Evolutionary conservation across 1,284 basidiomycete species (phyloP).

Genomic region (Cryptococcus jaspeensis): DNA sequence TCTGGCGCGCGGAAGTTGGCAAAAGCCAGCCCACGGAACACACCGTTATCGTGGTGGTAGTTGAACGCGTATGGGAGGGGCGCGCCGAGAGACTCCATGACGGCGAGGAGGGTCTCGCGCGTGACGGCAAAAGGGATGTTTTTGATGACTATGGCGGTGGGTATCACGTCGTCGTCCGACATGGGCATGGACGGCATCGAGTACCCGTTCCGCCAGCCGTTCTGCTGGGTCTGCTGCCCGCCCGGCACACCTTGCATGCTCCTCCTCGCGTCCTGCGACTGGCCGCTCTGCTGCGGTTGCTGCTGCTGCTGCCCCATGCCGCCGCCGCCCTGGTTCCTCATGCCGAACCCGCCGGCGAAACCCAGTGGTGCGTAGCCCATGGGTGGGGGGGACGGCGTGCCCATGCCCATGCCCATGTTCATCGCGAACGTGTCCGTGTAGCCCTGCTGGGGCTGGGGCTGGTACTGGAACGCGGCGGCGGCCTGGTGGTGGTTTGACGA

Average conservation of each 20-base stretch:
- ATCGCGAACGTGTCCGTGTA: slow-evolving; percentile 17
- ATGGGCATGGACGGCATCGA: slow-evolving; percentile 17
- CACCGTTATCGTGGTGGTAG: slow-evolving; percentile 92
- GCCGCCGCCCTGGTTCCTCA: too few species aligned
- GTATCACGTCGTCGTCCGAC: slow-evolving; percentile 82
- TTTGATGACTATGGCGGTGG: slow-evolving; percentile 99
- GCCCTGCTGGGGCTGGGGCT: slow-evolving; percentile 5
- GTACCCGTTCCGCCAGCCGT: slow-evolving; percentile 28
- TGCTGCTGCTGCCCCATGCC: neutral
- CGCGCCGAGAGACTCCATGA: slow-evolving; percentile 92
- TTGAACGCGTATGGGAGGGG: slow-evolving; percentile 99
- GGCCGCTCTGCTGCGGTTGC: neutral
- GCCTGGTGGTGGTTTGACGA: slow-evolving; percentile 22
- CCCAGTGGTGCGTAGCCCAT: slow-evolving; percentile 17
- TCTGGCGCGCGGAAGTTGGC: slow-evolving; percentile 91
- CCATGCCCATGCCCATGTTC: slow-evolving; percentile 23
- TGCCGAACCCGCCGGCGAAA: neutral
- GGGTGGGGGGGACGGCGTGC: slow-evolving; percentile 43
- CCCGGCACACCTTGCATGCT: too few species aligned
- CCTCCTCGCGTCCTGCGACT: too few species aligned
- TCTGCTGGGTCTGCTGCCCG: neutral
- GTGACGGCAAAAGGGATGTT: slow-evolving; percentile 99
- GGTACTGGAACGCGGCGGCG: slow-evolving; percentile 7
- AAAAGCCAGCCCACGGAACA: slow-evolving; percentile 96
- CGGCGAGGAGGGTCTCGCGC: slow-evolving; percentile 89